A percentile compares a stretch with the other conserved stretches of the same genome.
Evolutionary conservation across 1,139 yeast genomes (phyloP).

Genomic region (Martiniozyma asiatica): DNA sequence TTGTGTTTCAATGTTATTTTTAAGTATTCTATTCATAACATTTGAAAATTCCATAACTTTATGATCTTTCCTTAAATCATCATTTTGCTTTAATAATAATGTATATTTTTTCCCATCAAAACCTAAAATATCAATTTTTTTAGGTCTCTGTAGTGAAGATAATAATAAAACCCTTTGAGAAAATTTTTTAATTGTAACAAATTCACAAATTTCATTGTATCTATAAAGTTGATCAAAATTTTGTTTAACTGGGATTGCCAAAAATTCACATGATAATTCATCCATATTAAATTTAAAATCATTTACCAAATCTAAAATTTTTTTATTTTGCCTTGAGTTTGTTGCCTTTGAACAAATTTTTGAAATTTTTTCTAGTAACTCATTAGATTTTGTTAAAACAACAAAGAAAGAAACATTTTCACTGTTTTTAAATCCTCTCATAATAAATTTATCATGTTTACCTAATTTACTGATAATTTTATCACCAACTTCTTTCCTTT

Average conservation of each 20-base stretch:
- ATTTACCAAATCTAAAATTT: conserved; percentile 17
- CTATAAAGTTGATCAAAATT: conserved; percentile 53
- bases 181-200: conserved; percentile 43
- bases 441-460: conserved; percentile 11
- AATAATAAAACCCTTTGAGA: conserved; percentile 58
- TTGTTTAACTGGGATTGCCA: conserved; percentile 73
- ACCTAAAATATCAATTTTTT: conserved; percentile 65
- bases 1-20: conserved; percentile 57
- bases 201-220: conserved; percentile 23
- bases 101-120: conserved; percentile 63
- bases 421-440: conserved; percentile 2
- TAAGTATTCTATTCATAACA: conserved; percentile 65
- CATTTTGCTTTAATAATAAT: conserved; percentile 72
- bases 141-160: conserved; percentile 78
- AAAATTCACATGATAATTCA: conserved; percentile 39
- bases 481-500: conserved; percentile 44
- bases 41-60: conserved; percentile 88
- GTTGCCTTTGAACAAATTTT: conserved; percentile 1
- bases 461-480: conserved; percentile 26
- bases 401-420: conserved; percentile 1
- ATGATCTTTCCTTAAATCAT: conserved; percentile 92
- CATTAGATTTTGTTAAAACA: conserved; percentile 1
- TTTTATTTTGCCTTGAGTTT: neutral
- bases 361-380: conserved; percentile 1
- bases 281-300: conserved; percentile 37